Base-by-base conservation (phyloP, 1,284 basidiomycete species). In the Trametes hirsuta region DNA sequence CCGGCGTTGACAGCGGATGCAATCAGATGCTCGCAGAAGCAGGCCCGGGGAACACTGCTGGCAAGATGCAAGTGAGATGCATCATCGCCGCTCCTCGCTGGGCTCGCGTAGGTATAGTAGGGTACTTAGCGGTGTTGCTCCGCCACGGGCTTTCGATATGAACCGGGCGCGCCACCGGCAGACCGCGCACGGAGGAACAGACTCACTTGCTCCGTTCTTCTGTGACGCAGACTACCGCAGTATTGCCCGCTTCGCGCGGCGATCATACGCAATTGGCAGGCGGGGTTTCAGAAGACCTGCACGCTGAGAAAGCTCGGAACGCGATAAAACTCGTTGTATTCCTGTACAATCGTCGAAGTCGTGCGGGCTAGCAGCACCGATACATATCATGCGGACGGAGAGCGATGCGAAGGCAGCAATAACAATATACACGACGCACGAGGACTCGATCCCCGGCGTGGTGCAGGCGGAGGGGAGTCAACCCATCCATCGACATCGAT, bases 351-450 rank as follows among this genome's bases (percentile, higher is more conserved):
- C 49, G 48, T 57, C 42, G 49, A 21, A 30, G 34, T 65, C 63
- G 58, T 65, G 55, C 47, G 49, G 53, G 58, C 64, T 61, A 53
- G 64, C 64, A 61, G 49, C 64, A 61, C 53, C 60, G 58, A 56
- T 63, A 57, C 56, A 59, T 63, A 63, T 42, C 56, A 35, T 51
- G 54, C 24, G 42, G 35, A 22, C 25, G 30, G 30, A 49, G 22
- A 50, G 34, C 35, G 44, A 52, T 36, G 18, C 22, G 44, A 18
- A 47, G 30, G 40, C 12, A 54, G 24, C 15, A 44, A 58, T 65
- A 61, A 53, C 18, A 42, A 35, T 42, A 62, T 51, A 53, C 48
- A 30, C 41, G 42, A 44, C 42, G 48, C 41, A 50, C 42, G 45
- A 59, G 61, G 62, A 64, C 39, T 64, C 63, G 22, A 65, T 63